Base-by-base conservation (phyloP, 1,284 basidiomycete genomes). In the Exobasidium rhododendri region DNA sequence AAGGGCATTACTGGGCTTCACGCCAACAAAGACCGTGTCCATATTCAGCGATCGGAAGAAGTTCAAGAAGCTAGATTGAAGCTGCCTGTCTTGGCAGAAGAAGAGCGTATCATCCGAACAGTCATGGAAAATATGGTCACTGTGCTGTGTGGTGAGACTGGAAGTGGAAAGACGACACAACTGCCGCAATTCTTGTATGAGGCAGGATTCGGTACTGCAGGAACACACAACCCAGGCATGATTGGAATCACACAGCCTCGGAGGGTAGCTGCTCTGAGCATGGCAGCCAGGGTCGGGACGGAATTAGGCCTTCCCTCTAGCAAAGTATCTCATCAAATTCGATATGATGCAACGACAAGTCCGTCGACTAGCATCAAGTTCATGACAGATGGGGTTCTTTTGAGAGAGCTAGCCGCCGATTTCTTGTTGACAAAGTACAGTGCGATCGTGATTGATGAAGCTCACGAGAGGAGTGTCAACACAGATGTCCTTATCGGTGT, bases 91-190 rank as follows among this genome's bases (percentile, higher is more conserved):
- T 85, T 93, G 5, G 87, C 89, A 13, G 94, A 98, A 80, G 96
- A 99, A 76, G 93, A 98, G 76, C 84, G 86, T 3, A 92, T 99
- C 59, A 89, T 98, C 85, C 92, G 96, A 76, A 87, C 91, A 1
- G 87, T 99, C 56, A 81, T 92, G 62, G 83, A 97, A 58, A 88
- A 98, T 75, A 86, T 89, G 3, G 86, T 89, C 11, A 85, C 87
- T 17, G 84, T 89, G 55, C 85, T 90, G 50, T 89, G 88, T 69
- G 89, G 88, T 80, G 88, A 89, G 80, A 99, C 96, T 4, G 96
- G 96, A 63, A 94, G 91, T 75, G 96, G 96, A 56, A 99, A 98
- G 82, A 98, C 96, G 1, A 99, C 96, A 0, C 96, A 98, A 80
- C 88, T 98, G 1, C 96, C 96, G 2, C 96, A 98, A 78, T 89